Evolutionary conservation across 441 rosid species (phyloP), one percentile per base, ranked within the genome.

Genomic region (Adansonia gregorii): DNA sequence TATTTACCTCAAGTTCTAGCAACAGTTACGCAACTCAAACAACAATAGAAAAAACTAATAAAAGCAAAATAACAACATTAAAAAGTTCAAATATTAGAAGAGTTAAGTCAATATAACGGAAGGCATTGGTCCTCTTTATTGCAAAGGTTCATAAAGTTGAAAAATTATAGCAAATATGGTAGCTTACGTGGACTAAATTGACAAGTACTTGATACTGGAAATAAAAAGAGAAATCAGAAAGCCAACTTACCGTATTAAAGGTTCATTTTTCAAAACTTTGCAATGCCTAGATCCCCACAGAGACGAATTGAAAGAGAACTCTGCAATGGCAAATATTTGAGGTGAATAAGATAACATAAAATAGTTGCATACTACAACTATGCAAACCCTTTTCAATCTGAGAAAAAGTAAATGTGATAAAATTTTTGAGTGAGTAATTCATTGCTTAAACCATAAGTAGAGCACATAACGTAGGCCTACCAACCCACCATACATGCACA

Each of bases 221-320:
- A 55, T 43, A 41, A 55, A 73, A 41, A 11, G 66, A 48, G 55
- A 75, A 49, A 60, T 45, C 46, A 59, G 52, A 20, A 41, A 65
- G 54, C 75, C 82, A 35, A 63, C 81, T 72, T 55, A 88, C 93
- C 88, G 70, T 73, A 76, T 76, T 49, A 73, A 71, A 67, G 78
- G 75, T 35, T 78, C 87, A 67, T 64, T 79, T 4, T 69, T 72
- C 74, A 79, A 66, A 73, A 67, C 63, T 65, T 72, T 64, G 49
- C 46, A 60, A 63, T 59, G 49, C 68, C 55, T 59, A 52, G 81
- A 61, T 75, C 81, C 75, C 19, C 41, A 69, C 41, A 78, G 77
- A 63, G 63, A 61, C 41, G 88, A 80, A 74, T 72, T 31, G 68
- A 45, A 65, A 76, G 83, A 76, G 67, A 72, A 80, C 43, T 74